These are phyloP conservation scores for Kluyveromyces sp. DNA, from an alignment of 1,139 yeast species.

Conservation along the genomic window DNA sequence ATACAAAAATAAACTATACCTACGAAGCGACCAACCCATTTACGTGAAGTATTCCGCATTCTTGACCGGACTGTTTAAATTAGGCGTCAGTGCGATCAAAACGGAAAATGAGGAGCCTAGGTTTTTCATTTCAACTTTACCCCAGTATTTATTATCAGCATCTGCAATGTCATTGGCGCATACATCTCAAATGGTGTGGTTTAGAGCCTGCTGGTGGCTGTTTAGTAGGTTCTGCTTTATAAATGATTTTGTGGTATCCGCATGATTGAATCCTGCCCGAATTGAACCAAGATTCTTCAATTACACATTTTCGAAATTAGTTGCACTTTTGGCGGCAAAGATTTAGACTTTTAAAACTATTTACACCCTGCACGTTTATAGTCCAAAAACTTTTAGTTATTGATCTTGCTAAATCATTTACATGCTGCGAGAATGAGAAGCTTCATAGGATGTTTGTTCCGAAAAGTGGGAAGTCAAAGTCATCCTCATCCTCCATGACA, in stretches of 20 bases:
- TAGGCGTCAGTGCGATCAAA: neutral
- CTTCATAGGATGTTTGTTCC: constrained; percentile 4
- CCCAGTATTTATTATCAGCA: constrained; percentile 52
- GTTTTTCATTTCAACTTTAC: constrained; percentile 33
- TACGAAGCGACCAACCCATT: constrained; percentile 8
- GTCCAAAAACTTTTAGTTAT: neutral
- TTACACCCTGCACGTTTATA: constrained; percentile 5
- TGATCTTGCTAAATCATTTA: neutral
- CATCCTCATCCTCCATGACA: constrained; percentile 5
- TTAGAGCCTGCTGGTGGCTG: constrained; percentile 80
- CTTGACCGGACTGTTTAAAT: constrained; percentile 13
- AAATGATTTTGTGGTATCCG: constrained; percentile 46
- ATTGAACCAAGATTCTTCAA: neutral
- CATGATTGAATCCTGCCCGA: neutral
- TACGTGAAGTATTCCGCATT: constrained; percentile 28
- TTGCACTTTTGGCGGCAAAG: neutral
- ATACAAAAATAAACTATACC: constrained; percentile 6
- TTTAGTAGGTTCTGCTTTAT: constrained; percentile 56
- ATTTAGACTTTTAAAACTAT: constrained; percentile 19
- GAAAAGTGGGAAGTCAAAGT: constrained; percentile 7
- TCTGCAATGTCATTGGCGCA: constrained; percentile 83
- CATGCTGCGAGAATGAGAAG: constrained; percentile 4
- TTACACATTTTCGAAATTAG: too few relatives aligned
- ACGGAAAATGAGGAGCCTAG: constrained; percentile 20
- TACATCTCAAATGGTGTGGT: constrained; percentile 91